These are phyloP conservation scores for Zhuliangozyma parablackwelliae DNA, from an alignment of 1,139 yeast genomes.

Conservation along the genomic window DNA sequence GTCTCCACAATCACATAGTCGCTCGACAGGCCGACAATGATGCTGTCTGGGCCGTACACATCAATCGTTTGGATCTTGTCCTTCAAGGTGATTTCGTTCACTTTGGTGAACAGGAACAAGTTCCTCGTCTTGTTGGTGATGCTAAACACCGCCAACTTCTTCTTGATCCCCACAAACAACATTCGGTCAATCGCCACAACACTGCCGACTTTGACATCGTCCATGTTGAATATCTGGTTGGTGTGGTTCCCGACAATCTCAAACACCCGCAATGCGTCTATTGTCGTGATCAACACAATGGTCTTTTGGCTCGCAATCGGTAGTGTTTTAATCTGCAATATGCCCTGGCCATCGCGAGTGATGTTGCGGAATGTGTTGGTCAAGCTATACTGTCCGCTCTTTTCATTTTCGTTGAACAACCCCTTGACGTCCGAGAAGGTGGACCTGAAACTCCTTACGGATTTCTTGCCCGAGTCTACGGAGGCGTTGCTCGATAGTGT, in stretches of 20 bases:
- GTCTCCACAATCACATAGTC: conserved; percentile 28
- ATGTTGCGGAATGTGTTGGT: conserved; percentile 19
- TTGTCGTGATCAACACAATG: conserved; percentile 23
- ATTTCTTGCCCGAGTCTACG: background rate
- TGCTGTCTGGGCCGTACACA: conserved; percentile 10
- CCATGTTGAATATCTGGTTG: conserved; percentile 27
- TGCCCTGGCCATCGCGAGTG: conserved; percentile 17
- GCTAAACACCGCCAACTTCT: conserved; percentile 25
- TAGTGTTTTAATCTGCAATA: conserved; percentile 16
- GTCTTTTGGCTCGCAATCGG: conserved; percentile 18
- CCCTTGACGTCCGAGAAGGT: conserved; percentile 18
- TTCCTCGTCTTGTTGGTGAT: conserved; percentile 29
- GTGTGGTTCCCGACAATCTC: conserved; percentile 35
- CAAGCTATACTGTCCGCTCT: conserved; percentile 3
- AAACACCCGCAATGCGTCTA: conserved; percentile 24
- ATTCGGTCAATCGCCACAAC: conserved; percentile 17
- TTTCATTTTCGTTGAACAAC: conserved; percentile 8
- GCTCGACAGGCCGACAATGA: conserved; percentile 23
- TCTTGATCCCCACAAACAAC: conserved; percentile 28
- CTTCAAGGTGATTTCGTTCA: conserved; percentile 24
- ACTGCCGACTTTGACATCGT: conserved; percentile 16
- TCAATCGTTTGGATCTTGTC: conserved; percentile 20
- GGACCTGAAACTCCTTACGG: conserved; percentile 17
- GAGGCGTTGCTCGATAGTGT: background rate
- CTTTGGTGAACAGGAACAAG: conserved; percentile 22